Percentiles rank a stretch among this genome's conserved stretches.
These are phyloP conservation scores for Podochytrium sp. DNA, from an alignment of 192 early-diverging fungal species.

Conservation along the genomic window DNA sequence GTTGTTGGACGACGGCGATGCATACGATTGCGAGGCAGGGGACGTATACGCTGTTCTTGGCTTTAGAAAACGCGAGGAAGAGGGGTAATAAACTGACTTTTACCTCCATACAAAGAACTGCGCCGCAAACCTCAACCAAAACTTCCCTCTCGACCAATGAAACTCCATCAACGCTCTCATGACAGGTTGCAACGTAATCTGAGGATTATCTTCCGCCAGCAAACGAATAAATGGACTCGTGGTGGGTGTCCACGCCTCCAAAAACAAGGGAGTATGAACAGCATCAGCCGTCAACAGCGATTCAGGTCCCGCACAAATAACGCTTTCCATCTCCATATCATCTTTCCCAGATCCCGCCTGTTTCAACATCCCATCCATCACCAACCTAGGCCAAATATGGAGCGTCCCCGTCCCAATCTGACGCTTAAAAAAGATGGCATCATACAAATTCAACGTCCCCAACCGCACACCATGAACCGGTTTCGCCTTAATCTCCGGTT, in stretches of 20 bases:
- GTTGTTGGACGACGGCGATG: constrained; percentile 12
- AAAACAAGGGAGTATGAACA: constrained; percentile 18
- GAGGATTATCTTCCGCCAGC: constrained; percentile 42
- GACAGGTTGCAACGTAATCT: constrained; percentile 44
- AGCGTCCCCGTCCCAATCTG: constrained; percentile 18
- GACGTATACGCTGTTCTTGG: background rate
- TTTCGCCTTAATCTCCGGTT: constrained; percentile 40
- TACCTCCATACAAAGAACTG: constrained; percentile 34
- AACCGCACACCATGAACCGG: constrained; percentile 40
- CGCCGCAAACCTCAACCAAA: constrained; percentile 44
- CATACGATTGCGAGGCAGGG: constrained; percentile 23
- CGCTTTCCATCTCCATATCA: constrained; percentile 39
- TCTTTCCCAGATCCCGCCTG: constrained; percentile 36
- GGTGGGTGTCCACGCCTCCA: constrained; percentile 1
- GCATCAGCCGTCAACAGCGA: constrained; percentile 38
- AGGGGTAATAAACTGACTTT: constrained; percentile 22
- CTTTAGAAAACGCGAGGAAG: constrained; percentile 28
- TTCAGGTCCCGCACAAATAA: constrained; percentile 48
- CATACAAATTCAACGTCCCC: constrained; percentile 34
- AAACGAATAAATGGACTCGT: constrained; percentile 49
- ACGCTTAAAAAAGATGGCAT: constrained; percentile 26
- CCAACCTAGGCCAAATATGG: constrained; percentile 38
- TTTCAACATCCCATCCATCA: constrained; percentile 34
- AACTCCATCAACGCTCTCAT: constrained; percentile 53
- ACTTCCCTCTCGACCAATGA: constrained; percentile 45